Evolutionary conservation across 176 grass and related monocot species (phyloP).

Genomic region (Carex cristatella): DNA sequence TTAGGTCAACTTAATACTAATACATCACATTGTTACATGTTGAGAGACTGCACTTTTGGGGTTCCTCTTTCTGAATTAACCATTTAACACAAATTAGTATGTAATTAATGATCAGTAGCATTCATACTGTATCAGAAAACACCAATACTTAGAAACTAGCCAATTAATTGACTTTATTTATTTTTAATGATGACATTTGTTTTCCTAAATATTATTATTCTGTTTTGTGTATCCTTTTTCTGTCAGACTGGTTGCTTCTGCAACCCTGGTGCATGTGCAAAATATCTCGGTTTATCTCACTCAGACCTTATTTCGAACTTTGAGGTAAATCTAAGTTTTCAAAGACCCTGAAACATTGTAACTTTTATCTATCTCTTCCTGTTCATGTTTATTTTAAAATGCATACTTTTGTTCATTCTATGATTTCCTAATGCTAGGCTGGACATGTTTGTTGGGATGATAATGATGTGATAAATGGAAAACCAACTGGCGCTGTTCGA

Average conservation of each 20-base stretch:
- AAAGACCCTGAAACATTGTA: background rate
- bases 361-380: constrained; percentile 12
- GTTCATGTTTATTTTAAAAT: constrained; percentile 14
- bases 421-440: constrained; percentile 38
- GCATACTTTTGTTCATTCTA: constrained; percentile 21
- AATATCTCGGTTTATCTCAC: constrained; percentile 80
- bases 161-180: background rate
- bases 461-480: constrained; percentile 86
- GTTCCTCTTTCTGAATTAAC: background rate
- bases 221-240: constrained; percentile 15
- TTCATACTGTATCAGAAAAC: background rate
- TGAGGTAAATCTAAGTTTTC: constrained; percentile 48
- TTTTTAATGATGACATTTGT: background rate
- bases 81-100: background rate
- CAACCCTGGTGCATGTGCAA: constrained; percentile 92
- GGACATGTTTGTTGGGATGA: constrained; percentile 99
- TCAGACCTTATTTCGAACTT: constrained; percentile 87
- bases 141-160: background rate
- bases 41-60: background rate
- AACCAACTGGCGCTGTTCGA: constrained; percentile 92
- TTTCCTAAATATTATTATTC: background rate
- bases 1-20: background rate
- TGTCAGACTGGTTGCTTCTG: constrained; percentile 93
- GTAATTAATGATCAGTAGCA: background rate
- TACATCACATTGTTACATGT: background rate